These are phyloP conservation scores for Cercospora nicotianae DNA, from an alignment of 2,329 filamentous ascomycete species.

Conservation along the genomic window DNA sequence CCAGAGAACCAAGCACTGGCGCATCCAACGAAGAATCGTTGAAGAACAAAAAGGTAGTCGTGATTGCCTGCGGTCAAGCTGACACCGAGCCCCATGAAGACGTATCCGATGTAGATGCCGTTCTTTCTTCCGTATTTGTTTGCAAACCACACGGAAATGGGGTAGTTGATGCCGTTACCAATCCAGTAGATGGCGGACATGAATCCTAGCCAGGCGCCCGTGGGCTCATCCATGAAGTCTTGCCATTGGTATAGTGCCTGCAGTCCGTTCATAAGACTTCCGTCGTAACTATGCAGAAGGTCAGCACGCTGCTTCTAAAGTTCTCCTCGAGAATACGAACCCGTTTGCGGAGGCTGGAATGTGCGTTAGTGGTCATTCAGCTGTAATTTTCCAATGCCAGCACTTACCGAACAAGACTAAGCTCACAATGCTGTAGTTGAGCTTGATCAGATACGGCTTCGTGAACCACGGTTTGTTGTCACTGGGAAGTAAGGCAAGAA, in stretches of 20 bases:
- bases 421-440: constrained; percentile 47
- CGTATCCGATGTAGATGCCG: constrained; percentile 41
- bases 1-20: constrained; percentile 39
- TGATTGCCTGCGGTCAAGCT: constrained; percentile 39
- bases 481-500: constrained; percentile 42
- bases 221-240: constrained; percentile 43
- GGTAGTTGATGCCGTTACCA: constrained; percentile 43
- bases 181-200: constrained; percentile 43
- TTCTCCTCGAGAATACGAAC: neutral
- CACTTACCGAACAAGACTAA: constrained; percentile 40
- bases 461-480: constrained; percentile 47
- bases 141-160: constrained; percentile 43
- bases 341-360: constrained; percentile 44
- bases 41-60: constrained; percentile 41
- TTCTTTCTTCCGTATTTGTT: constrained; percentile 47
- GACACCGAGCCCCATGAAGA: constrained; percentile 38
- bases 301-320: neutral
- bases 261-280: constrained; percentile 46
- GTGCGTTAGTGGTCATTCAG: constrained; percentile 12
- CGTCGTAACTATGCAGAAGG: constrained; percentile 44
- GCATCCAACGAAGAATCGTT: constrained; percentile 42
- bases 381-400: neutral
- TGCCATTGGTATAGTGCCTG: constrained; percentile 44
- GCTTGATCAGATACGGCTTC: constrained; percentile 44
- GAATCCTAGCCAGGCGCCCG: constrained; percentile 41